Base-by-base conservation (phyloP, 169 alveolate species). In the Miamiensis avidus region DNA sequence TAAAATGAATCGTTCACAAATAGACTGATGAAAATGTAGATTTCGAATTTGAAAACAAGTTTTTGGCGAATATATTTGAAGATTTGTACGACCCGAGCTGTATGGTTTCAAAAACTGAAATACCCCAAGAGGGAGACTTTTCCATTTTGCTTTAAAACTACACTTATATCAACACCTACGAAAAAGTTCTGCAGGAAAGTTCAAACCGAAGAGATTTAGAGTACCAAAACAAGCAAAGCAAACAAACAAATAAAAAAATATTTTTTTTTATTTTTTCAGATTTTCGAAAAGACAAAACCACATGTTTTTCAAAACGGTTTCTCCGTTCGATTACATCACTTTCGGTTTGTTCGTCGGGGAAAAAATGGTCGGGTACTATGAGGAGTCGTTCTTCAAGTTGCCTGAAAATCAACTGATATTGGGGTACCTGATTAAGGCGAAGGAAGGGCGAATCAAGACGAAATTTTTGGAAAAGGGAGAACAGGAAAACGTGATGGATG, bases 351-450 rank as follows among this genome's bases (percentile, higher is more conserved):
- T 32, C 33, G 11, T 64, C 25, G 72, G 72, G 25, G 82, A 77
- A 0, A 30, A 31, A 20, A 27, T 77, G 33, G 33, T 77, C 15
- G 82, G 82, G 15, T 64, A 33, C 33, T 77, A 77, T 77, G 82
- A 77, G 27, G 82, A 77, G 33, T 33, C 74, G n/a, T 33, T 77
- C n/a, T 77, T 77, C n/a, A 77, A 77, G 33, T 64, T 77, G 0
- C 82, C 82, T 25, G 82, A 77, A 33, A 77, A 77, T n/a, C 20
- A 31, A 20, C 33, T 77, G 33, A 77, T 77, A 25, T 34, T 77
- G 33, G 82, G 82, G 27, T 77, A 31, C 25, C 31, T 77, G 31
- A 28, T 33, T 31, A 29, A 29, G n/a, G 65, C 34, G 15, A 77
- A 31, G 33, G 72, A 77, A 32, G 82, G 82, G 16, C 0, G 75